Evolutionary conservation across 2,329 filamentous ascomycete genomes (phyloP), one percentile per base, ranked within the genome.

Genomic region (Pezicula radicicola): DNA sequence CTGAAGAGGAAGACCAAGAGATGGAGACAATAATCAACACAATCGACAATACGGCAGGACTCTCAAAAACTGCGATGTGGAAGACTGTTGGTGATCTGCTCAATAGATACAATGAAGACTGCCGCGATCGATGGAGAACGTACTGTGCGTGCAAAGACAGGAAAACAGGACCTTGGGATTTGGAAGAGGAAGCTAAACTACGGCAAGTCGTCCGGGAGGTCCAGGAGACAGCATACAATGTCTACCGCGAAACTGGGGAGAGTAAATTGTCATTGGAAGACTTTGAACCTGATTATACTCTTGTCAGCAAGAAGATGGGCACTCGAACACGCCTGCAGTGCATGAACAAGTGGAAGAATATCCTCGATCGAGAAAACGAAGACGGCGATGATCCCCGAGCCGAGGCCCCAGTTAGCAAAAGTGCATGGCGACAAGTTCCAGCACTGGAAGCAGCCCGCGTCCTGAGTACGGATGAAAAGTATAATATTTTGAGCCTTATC

Each of bases 111-210:
- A 75, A 80, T 0, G 79, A 83, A 54, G 86, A 90, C 63, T 76
- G 85, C 48, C 79, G 86, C 47, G 87, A 90, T 64, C 82, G 87
- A 3, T 89, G 85, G 73, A 77, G 84, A 37, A 87, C 89, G 60
- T 84, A 87, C 60, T 70, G 88, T 19, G 70, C 84, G 43, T 84
- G 81, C 49, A 79, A 75, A 73, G 0, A 71, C 57, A 46, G 75
- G 74, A 30, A 77, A 73, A 40, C 77, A 79, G 33, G 66, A 10
- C 42, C 27, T 30, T 45, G 42, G 42, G 21, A 70, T 1, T 91
- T 88, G 88, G 74, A 72, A 2, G 68, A 77, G 16, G 72, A 77
- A 0, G 88, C 91, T 60, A 83, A 87, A 60, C 69, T 89, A 25
- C 71, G 73, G 1, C 64, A 71, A 2, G 74, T 77, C 9, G 79